Evolutionary conservation across 1,139 yeast genomes (phyloP).

Genomic region (Yamadazyma friedrichii): DNA sequence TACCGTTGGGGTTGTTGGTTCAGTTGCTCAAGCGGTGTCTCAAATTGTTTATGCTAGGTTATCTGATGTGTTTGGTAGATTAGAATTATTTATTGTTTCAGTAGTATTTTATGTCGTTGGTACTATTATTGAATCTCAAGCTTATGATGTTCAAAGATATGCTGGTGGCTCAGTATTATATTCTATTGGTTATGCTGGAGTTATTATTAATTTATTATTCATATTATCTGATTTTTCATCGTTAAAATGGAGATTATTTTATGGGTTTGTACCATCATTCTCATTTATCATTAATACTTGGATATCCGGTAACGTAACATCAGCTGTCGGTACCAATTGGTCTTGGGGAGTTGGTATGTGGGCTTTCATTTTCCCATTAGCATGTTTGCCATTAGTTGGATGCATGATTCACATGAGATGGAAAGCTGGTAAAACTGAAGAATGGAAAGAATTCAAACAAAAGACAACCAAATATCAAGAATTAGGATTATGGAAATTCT

Average conservation of each 20-base stretch:
- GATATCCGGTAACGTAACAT: slow-evolving; percentile 61
- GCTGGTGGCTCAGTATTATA: slow-evolving; percentile 75
- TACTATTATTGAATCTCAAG: slow-evolving; percentile 68
- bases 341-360: slow-evolving; percentile 38
- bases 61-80: slow-evolving; percentile 69
- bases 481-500: slow-evolving; percentile 22
- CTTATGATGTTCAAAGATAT: slow-evolving; percentile 60
- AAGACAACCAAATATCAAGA: slow-evolving; percentile 23
- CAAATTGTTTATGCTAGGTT: slow-evolving; percentile 68
- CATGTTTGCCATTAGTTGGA: slow-evolving; percentile 30
- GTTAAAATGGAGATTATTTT: slow-evolving; percentile 66
- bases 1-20: slow-evolving; percentile 59
- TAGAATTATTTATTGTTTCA: slow-evolving; percentile 52
- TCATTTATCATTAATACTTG: slow-evolving; percentile 79
- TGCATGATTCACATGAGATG: slow-evolving; percentile 35
- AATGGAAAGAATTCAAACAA: slow-evolving; percentile 29
- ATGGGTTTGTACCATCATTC: slow-evolving; percentile 60
- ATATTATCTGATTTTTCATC: slow-evolving; percentile 63
- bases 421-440: slow-evolving; percentile 33
- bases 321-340: slow-evolving; percentile 21
- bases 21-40: slow-evolving; percentile 68
- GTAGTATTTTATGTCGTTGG: slow-evolving; percentile 65
- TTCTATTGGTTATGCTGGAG: slow-evolving; percentile 68
- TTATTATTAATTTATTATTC: slow-evolving; percentile 51
- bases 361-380: slow-evolving; percentile 40